Conservation (phyloP, 257 asterid genomes). For the Prunella vulgaris region DNA sequence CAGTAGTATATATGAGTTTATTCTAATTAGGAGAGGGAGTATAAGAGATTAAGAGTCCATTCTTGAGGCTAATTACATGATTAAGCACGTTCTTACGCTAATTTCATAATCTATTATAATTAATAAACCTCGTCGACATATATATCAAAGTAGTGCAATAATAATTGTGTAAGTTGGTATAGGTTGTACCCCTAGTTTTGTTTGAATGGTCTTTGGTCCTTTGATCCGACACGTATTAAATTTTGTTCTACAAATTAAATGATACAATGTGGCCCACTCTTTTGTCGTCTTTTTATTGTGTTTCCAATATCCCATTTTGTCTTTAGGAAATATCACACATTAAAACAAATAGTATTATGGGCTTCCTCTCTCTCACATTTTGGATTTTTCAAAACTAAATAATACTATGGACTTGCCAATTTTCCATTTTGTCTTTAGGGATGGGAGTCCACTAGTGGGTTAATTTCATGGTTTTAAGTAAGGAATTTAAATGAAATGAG, state of each 20-base stretch:
- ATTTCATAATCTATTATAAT: no score
- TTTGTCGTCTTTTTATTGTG: conserved; percentile 14
- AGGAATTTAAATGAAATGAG: no score
- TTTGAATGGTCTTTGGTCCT: conserved; percentile 1
- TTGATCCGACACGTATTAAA: conserved; percentile 5
- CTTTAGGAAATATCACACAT: not conserved
- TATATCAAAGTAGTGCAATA: no score
- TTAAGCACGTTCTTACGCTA: no score
- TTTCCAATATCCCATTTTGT: conserved; percentile 2
- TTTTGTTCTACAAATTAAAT: conserved; percentile 4
- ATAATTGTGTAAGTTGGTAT: not conserved
- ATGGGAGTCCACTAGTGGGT: not conserved
- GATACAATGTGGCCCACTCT: conserved; percentile 5
- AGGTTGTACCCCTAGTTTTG: not conserved
- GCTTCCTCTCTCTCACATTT: not conserved
- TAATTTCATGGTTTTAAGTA: no score
- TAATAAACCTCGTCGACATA: no score
- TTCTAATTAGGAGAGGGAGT: no score
- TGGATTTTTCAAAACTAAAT: not conserved
- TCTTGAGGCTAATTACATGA: no score
- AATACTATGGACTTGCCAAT: not conserved
- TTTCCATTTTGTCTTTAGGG: not conserved
- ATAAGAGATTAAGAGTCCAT: no score
- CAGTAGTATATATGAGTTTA: no score
- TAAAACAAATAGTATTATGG: not conserved